Conservation (phyloP, 1,284 basidiomycete genomes). For the Naganishia sp. region DNA sequence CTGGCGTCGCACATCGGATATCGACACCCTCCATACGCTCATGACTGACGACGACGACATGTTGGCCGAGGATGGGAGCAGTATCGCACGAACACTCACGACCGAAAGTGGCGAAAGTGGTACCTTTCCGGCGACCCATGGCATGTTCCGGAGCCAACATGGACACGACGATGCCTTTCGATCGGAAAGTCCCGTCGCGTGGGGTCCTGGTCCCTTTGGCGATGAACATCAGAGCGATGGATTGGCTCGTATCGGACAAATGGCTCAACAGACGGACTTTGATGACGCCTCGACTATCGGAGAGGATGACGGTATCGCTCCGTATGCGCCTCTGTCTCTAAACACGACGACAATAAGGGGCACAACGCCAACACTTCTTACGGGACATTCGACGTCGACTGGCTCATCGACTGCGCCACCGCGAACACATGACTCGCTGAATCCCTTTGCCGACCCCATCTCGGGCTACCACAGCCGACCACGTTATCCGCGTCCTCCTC, state of each 20-base stretch:
- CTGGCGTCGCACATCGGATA: constrained; percentile 17
- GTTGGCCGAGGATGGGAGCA: constrained; percentile 30
- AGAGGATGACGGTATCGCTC: constrained; percentile 10
- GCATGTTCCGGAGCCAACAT: constrained; percentile 21
- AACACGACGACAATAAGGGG: background rate
- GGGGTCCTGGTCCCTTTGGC: constrained; percentile 21
- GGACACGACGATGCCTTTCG: constrained; percentile 23
- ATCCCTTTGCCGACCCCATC: constrained; percentile 28
- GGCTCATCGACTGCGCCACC: background rate
- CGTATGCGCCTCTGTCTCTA: constrained; percentile 8
- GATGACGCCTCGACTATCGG: constrained; percentile 18
- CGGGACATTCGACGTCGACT: constrained; percentile 5
- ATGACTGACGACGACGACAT: constrained; percentile 30
- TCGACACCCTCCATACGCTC: constrained; percentile 11
- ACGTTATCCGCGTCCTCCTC: constrained; percentile 3
- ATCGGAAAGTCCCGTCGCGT: constrained; percentile 7
- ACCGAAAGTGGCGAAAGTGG: constrained; percentile 29
- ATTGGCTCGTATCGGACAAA: background rate
- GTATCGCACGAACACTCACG: constrained; percentile 31
- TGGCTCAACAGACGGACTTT: constrained; percentile 18
- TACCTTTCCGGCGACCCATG: constrained; percentile 17
- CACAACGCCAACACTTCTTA: background rate
- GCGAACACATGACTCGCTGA: background rate
- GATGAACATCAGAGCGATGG: constrained; percentile 5
- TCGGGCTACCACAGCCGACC: background rate